Evolutionary conservation across 306 rosid species (phyloP).

Genomic region (Vachellia collinsii): DNA sequence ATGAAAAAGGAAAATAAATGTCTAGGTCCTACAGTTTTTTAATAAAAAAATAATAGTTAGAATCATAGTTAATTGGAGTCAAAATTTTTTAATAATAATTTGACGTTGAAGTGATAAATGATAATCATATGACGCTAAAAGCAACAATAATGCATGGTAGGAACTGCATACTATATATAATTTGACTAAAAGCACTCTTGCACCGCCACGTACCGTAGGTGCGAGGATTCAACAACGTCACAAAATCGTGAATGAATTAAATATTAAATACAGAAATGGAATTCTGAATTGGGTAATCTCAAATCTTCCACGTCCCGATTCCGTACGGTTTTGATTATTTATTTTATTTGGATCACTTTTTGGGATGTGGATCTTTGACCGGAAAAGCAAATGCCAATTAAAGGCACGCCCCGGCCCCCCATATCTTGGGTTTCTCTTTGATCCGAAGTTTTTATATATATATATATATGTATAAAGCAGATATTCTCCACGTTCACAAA

Average conservation of each 20-base stretch:
- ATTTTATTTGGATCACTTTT: constrained; percentile 5
- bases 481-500: constrained; percentile 59
- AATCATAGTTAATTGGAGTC: too few relatives aligned
- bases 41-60: too few relatives aligned
- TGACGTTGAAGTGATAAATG: too few relatives aligned
- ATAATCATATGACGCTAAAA: too few relatives aligned
- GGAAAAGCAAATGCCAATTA: neutral
- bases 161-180: too few relatives aligned
- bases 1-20: too few relatives aligned
- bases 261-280: neutral
- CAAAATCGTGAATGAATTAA: neutral
- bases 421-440: neutral
- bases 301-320: constrained; percentile 32
- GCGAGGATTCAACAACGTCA: neutral
- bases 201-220: neutral
- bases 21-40: too few relatives aligned
- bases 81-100: too few relatives aligned
- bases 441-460: too few relatives aligned
- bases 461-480: too few relatives aligned
- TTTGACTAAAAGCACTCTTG: neutral
- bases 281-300: constrained; percentile 18
- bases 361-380: constrained; percentile 15
- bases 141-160: too few relatives aligned
- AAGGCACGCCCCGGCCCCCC: constrained; percentile 29
- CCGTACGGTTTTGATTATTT: too few relatives aligned